Base-by-base conservation (phyloP, 768 basidiomycete species). In the Steccherinum ochraceum region DNA sequence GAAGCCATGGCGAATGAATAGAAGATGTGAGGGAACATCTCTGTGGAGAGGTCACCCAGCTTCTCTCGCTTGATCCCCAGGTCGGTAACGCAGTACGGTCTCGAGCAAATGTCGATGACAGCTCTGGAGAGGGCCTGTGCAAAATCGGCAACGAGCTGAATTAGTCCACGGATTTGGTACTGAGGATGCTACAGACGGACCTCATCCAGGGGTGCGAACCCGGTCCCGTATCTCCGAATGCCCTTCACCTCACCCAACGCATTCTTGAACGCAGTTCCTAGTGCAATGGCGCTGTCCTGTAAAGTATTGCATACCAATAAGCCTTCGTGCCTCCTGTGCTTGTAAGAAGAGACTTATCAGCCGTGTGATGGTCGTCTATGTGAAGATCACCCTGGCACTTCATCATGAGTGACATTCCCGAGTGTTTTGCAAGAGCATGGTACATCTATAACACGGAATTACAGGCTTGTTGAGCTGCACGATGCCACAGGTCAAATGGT, bases 361-460 rank as follows among this genome's bases (percentile, higher is more conserved):
- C 92, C 44, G 94, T 92, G 70, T 99, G 96, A 62, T 98, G 96
- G 70, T 99, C 96, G 69, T 99, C 96, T 53, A 98, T 96, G 81
- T 86, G 90, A 5, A 98, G 76, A 67, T 99, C 96, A 39, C 96
- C 96, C 63, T 89, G 83, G 69, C 93, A 97, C 59, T 87, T 86
- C 72, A 99, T 78, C 18, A 78, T 81, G 55, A 99, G 73, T 0
- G 92, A 93, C 83, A 96, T 89, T 52, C 93, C 93, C 18, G 91
- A 81, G 70, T 99, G 96, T 67, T 98, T 98, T 27, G 96, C 95
- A 3, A 99, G 80, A 1, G 96, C 95, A 56, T 92, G 85, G 66
- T 93, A 93, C 96, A 99, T 99, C 95, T 99, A 45, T 19, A 48
- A 12, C n/a, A 21, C 46, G 3, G 16, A 20, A 30, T 12, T 27